phyloP scores from a whole-genome alignment of 169 alveolate species.

The Eimeria acervulina region DNA sequence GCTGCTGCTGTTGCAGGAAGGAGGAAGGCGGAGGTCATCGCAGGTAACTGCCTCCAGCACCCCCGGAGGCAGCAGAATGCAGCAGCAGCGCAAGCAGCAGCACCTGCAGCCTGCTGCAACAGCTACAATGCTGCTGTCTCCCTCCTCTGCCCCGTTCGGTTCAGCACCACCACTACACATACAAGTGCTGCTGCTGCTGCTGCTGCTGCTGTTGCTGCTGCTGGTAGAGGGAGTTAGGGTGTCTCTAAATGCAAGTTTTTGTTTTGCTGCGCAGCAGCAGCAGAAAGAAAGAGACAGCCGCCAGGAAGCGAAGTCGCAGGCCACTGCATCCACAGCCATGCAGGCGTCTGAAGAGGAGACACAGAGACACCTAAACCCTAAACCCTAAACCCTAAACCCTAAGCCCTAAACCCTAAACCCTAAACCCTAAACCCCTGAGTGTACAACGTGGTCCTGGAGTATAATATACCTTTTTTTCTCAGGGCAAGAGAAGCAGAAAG shows the following conservation, averaged over 20 bases:
- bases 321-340: conserved; percentile 46
- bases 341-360: conserved; percentile 14
- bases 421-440: no score
- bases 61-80: no score
- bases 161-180: neutral
- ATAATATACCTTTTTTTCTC: no score
- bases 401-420: neutral
- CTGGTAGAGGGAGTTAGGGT: neutral
- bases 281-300: conserved; percentile 34
- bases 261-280: neutral
- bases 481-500: no score
- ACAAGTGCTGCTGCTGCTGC: neutral
- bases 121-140: neutral
- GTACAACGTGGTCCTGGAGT: no score
- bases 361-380: neutral
- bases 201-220: conserved; percentile 31
- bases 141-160: neutral
- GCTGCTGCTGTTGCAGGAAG: neutral
- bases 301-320: conserved; percentile 47
- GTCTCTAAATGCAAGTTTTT: neutral
- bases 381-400: neutral
- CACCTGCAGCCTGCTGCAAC: conserved; percentile 12
- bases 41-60: conserved; percentile 45
- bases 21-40: conserved; percentile 55
- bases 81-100: neutral